Evolutionary conservation across 1,284 basidiomycete genomes (phyloP), one percentile per base, ranked within the genome.

Genomic region (Anthracocystis walkeri): DNA sequence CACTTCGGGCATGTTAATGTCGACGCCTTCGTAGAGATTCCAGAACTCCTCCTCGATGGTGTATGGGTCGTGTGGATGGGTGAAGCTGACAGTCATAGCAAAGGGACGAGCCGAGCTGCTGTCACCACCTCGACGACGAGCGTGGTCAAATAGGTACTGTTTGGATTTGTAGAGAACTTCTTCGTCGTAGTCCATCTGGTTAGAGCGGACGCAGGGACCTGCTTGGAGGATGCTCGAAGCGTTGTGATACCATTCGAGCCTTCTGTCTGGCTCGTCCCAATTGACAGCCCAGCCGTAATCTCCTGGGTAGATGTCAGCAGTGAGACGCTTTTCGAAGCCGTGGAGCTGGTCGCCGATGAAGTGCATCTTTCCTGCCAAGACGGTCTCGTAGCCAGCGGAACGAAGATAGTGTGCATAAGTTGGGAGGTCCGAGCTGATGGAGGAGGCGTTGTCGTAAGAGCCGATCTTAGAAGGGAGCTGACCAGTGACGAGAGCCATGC

Each of bases 111-210:
- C 21, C 10, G 58, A 20, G 25, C 42, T 40, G 44, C 20, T 54
- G 31, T 21, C 52, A n/a, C 42, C 58, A 18, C 25, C 35, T 11
- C 41, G 49, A 10, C 62, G 55, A 40, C 68, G 68, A 3, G 58
- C 68, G 25, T 70, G 54, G 42, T 70, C 68, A 29, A 65, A 70
- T 31, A 70, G 62, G 21, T 65, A 70, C 31, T 70, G 68, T 31
- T 61, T 70, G 14, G 62, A 65, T 50, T 70, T 70, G 68, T 70
- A 65, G 38, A 70, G 62, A 18, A 65, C 68, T 45, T 70, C 68
- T 40, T 70, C 68, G 52, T 70, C 68, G 50, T 65, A 70, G 54
- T 70, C 68, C 68, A 70, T 70, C 68, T 70, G 68, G 51, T 70
- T 70, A 14, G 61, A 65, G 18, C 68, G 68, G 23, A 70, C 68